Evolutionary conservation across 331 rosid genomes (phyloP), one percentile per base, ranked within the genome.

Genomic region (Acacia concinna): DNA sequence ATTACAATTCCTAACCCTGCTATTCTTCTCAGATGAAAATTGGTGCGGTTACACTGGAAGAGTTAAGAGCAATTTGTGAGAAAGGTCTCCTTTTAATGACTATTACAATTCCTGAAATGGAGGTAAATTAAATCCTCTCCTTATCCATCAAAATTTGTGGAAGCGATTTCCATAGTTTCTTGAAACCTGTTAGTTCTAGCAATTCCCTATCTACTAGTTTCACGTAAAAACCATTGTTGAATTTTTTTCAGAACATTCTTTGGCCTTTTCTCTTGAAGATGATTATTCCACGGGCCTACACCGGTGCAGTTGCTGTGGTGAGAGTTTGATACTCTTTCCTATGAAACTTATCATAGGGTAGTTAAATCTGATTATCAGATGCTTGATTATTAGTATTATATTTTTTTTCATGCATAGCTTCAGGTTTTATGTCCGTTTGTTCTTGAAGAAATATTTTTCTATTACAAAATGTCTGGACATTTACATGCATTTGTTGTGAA

Each of bases 71-170:
- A 74, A 88, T 95, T 67, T 88, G 97, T 76, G 98, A 92, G 73
- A 91, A 95, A 81, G 93, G 98, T 65, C 98, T 95, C 78, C 97
- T 95, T 74, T 88, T 95, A 83, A 84, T 95, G 74, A 95, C 98
- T 70, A 91, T 95, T 52, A 95, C 98, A 0, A 91, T 93, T 82
- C 99, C 99, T 84, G 99, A 95, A 86, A 95, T 95, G 99, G 99
- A 95, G 99, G 99, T 91, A 86, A 80, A 41, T 73, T n/a, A 74
- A 51, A 57, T 75, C 13, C 27, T 25, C 81, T 65, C 78, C 60
- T 41, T 46, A 21, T 77, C 59, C 54, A 37, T 49, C 11, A 27
- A 41, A 6, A 43, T 46, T 63, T 73, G 38, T 37, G 51, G 34
- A 64, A 49, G 12, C 65, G 35, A 43, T 79, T 81, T 81, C 57